phyloP scores from a whole-genome alignment of 495 filamentous ascomycete species.

The Staphylotrichum tortipilum region DNA sequence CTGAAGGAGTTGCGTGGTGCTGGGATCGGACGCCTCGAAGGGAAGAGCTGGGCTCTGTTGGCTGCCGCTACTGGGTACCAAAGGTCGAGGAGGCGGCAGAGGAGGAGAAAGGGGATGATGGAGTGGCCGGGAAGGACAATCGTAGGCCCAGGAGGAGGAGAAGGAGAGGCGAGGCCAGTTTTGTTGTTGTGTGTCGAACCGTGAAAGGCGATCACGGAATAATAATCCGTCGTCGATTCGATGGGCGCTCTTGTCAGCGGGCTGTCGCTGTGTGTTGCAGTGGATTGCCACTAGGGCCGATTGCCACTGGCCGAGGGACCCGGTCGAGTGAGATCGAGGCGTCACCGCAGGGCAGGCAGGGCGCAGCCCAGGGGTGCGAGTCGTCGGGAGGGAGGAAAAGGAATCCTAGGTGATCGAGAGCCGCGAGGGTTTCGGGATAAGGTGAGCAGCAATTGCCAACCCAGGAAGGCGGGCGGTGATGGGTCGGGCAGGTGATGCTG shows the following conservation, averaged over 20 bases:
- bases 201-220: too few relatives aligned
- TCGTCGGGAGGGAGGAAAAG: not conserved
- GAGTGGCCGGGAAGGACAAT: too few relatives aligned
- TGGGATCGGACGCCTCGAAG: not conserved
- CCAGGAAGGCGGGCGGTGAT: not conserved
- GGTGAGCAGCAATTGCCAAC: not conserved
- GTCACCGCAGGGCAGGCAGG: not conserved
- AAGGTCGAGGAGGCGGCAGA: not conserved
- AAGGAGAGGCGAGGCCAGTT: too few relatives aligned
- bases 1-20: constrained; percentile 1
- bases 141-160: too few relatives aligned
- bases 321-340: not conserved
- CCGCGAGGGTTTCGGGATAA: not conserved
- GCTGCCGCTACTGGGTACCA: not conserved
- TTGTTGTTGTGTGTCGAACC: too few relatives aligned
- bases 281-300: not conserved
- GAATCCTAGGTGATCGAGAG: not conserved
- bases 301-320: not conserved
- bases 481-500: not conserved
- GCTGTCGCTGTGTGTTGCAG: not conserved
- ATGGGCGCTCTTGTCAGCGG: too few relatives aligned
- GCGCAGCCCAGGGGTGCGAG: not conserved
- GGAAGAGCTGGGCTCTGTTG: not conserved
- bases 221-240: too few relatives aligned
- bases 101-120: not conserved